Percentiles rank a stretch among this genome's conserved stretches.
phyloP scores from a whole-genome alignment of 352 stramenopile species.

The Globisporangium spiculum region DNA sequence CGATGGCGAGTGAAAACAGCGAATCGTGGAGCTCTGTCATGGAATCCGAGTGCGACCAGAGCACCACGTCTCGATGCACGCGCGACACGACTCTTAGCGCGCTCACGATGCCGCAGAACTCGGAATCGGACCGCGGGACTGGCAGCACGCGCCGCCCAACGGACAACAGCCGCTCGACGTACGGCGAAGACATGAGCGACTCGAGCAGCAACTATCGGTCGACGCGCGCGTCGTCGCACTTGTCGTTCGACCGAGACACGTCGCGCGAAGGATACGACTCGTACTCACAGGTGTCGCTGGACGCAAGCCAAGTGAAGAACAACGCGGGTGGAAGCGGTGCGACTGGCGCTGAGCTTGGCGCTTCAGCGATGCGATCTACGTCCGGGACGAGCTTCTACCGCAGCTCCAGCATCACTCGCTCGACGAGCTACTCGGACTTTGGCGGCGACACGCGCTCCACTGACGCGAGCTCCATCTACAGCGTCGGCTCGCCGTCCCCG shows the following conservation, averaged over 20 bases:
- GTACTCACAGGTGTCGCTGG: constrained; percentile 7
- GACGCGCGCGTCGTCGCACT: constrained; percentile 10
- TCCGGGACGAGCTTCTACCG: constrained; percentile 16
- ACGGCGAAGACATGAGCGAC: constrained; percentile 13
- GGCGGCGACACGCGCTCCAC: constrained; percentile 13
- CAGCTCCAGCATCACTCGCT: constrained; percentile 10
- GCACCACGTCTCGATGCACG: constrained; percentile 48
- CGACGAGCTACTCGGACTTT: constrained; percentile 14
- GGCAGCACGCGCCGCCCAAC: neutral
- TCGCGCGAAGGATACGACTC: neutral
- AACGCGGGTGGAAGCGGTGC: too few relatives aligned
- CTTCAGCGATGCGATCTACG: neutral
- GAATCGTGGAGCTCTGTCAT: constrained; percentile 77
- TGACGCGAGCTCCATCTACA: constrained; percentile 19
- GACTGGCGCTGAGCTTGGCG: neutral
- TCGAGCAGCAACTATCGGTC: constrained; percentile 20
- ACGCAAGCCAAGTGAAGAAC: neutral
- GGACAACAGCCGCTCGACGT: constrained; percentile 6
- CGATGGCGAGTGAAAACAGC: constrained; percentile 48
- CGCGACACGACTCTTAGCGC: constrained; percentile 69
- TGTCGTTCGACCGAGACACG: constrained; percentile 10
- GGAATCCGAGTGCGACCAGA: constrained; percentile 51
- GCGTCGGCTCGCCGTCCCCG: constrained; percentile 9
- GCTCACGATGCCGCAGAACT: constrained; percentile 42
- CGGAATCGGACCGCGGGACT: constrained; percentile 21